Percentiles rank a stretch among this genome's conserved stretches.
phyloP scores from a whole-genome alignment of 805 yeast genomes.

The Torulaspora maleeae region DNA sequence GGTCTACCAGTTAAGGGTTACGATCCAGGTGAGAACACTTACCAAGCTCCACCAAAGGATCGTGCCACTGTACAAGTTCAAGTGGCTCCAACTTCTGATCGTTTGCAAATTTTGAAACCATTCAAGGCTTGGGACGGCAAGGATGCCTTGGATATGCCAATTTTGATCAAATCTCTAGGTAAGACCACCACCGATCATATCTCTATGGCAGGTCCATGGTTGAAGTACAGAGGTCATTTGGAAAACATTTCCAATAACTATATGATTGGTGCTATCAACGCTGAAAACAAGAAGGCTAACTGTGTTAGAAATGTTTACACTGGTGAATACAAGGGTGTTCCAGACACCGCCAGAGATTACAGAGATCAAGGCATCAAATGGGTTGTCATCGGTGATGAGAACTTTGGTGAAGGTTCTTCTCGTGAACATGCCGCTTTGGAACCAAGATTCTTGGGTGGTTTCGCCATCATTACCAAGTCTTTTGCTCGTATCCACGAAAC shows the following conservation, averaged over 20 bases:
- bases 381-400: slow-evolving; percentile 98
- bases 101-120: slow-evolving; percentile 91
- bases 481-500: slow-evolving; percentile 99
- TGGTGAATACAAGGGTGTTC: slow-evolving; percentile 90
- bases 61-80: slow-evolving; percentile 68
- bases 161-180: slow-evolving; percentile 92
- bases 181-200: slow-evolving; percentile 99
- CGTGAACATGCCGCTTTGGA: slow-evolving; percentile 99
- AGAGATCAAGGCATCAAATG: slow-evolving; percentile 88
- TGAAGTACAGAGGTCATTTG: slow-evolving; percentile 99
- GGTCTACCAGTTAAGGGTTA: slow-evolving; percentile 89
- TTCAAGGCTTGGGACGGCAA: slow-evolving; percentile 96
- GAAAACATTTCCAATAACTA: slow-evolving; percentile 98
- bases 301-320: slow-evolving; percentile 83
- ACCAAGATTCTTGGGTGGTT: slow-evolving; percentile 98
- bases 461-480: slow-evolving; percentile 94
- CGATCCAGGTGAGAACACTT: slow-evolving; percentile 89
- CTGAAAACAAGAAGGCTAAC: slow-evolving; percentile 94
- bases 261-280: slow-evolving; percentile 99
- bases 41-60: slow-evolving; percentile 94
- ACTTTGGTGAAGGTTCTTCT: slow-evolving; percentile 99
- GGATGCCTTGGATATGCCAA: slow-evolving; percentile 85
- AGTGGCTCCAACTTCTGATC: slow-evolving; percentile 87
- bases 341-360: slow-evolving; percentile 93
- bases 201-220: slow-evolving; percentile 99